A percentile compares a stretch with the other conserved stretches of the same genome.
phyloP scores from a whole-genome alignment of 148 eudicot species.

The Suaeda aralocaspica region DNA sequence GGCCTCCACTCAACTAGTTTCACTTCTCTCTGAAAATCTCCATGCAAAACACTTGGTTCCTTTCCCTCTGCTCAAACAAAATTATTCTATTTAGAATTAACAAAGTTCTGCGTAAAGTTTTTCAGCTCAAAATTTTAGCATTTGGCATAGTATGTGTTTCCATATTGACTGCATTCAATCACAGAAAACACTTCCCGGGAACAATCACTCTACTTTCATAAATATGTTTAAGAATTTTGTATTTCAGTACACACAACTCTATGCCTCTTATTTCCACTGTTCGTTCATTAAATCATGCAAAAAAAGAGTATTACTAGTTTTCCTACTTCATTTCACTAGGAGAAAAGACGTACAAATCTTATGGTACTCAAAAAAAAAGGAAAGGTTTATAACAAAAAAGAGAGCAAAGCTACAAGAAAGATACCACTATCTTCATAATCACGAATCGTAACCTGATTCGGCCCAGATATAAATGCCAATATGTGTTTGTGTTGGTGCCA shows the following conservation, averaged over 20 bases:
- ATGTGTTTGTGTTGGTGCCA: conserved; percentile 92
- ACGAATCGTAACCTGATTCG: conserved; percentile 75
- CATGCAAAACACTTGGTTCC: conserved; percentile 63
- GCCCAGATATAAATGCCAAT: conserved; percentile 82
- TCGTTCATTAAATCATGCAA: background rate
- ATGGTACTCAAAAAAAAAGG: background rate
- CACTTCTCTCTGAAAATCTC: conserved; percentile 75
- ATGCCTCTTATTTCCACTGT: background rate
- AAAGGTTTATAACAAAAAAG: background rate
- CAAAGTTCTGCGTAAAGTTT: conserved; percentile 1
- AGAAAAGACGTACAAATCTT: background rate
- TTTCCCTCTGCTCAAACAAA: conserved; percentile 54
- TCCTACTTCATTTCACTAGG: conserved; percentile 1
- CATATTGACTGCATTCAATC: background rate
- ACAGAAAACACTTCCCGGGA: background rate
- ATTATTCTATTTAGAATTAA: conserved; percentile 2
- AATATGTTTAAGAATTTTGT: background rate
- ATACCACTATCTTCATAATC: conserved; percentile 88
- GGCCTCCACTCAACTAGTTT: conserved; percentile 96
- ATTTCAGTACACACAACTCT: background rate
- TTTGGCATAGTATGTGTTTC: background rate
- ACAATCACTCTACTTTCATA: background rate
- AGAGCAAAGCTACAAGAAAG: conserved; percentile 6
- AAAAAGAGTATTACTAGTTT: background rate
- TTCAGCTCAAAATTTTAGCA: background rate